Conservation (phyloP, 139 green algal species). For the Gonium pectorale region DNA sequence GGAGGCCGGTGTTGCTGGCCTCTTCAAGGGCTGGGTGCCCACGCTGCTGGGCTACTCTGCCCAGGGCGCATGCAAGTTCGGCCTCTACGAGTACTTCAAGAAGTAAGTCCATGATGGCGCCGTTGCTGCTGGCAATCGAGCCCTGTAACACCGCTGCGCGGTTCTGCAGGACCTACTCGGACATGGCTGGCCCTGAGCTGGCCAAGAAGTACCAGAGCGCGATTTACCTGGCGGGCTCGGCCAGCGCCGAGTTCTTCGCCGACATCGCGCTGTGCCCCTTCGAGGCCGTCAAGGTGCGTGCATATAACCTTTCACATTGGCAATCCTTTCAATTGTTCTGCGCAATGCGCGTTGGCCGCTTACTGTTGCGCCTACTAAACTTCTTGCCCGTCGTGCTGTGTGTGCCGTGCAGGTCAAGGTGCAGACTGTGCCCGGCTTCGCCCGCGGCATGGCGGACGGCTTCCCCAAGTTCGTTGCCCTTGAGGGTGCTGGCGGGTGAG, state of each 20-base stretch:
- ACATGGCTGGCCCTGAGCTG: constrained; percentile 86
- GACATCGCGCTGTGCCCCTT: constrained; percentile 95
- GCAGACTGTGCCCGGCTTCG: constrained; percentile 91
- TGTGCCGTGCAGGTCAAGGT: constrained; percentile 91
- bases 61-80: constrained; percentile 93
- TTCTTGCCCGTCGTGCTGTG: no score
- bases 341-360: neutral
- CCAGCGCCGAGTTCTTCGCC: constrained; percentile 95
- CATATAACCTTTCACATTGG: neutral
- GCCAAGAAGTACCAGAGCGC: constrained; percentile 90
- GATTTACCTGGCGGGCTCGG: constrained; percentile 90
- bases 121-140: neutral
- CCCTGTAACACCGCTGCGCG: no score
- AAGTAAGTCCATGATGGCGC: constrained; percentile 71
- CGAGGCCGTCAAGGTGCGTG: constrained; percentile 92
- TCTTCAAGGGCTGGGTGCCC: constrained; percentile 88
- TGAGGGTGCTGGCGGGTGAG: constrained; percentile 67
- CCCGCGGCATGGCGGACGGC: constrained; percentile 85
- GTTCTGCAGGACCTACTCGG: constrained; percentile 77
- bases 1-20: constrained; percentile 74
- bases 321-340: neutral
- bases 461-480: constrained; percentile 87
- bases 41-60: constrained; percentile 89
- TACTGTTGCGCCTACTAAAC: neutral
- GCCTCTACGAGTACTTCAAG: constrained; percentile 95